These are phyloP conservation scores for Nepenthes mirabilis DNA, from an alignment of 148 eudicot genomes.

Conservation along the genomic window DNA sequence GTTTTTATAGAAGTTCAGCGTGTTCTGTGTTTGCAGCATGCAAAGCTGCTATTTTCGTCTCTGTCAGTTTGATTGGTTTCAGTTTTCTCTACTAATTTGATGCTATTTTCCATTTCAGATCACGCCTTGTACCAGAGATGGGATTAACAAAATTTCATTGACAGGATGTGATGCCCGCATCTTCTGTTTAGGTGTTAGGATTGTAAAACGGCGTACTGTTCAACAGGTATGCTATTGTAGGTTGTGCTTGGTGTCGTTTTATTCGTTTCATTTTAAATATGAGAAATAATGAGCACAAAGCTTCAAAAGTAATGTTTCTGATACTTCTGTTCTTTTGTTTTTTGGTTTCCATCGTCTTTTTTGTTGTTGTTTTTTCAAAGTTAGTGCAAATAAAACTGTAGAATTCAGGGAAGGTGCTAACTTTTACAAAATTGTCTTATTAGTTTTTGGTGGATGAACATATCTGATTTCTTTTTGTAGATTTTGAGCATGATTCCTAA, in stretches of 20 bases:
- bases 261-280: too few species aligned
- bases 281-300: too few species aligned
- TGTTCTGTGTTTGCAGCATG: background rate
- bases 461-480: conserved; percentile 12
- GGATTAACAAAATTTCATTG: conserved; percentile 57
- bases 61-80: background rate
- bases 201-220: conserved; percentile 46
- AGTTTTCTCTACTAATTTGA: conserved; percentile 7
- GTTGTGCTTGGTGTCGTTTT: background rate
- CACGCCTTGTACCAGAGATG: conserved; percentile 45
- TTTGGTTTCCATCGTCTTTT: too few species aligned
- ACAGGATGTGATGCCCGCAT: conserved; percentile 59
- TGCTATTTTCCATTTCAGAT: conserved; percentile 35
- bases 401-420: too few species aligned
- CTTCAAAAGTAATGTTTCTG: too few species aligned
- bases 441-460: too few species aligned
- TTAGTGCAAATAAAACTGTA: too few species aligned
- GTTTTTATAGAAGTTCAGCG: background rate
- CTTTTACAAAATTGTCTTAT: too few species aligned
- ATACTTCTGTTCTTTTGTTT: too few species aligned
- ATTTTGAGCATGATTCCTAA: conserved; percentile 48
- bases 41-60: background rate
- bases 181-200: conserved; percentile 61
- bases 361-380: too few species aligned
- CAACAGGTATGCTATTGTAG: conserved; percentile 35